Base-by-base conservation (phyloP, 139 green algal genomes). In the Chlorella sp. region DNA sequence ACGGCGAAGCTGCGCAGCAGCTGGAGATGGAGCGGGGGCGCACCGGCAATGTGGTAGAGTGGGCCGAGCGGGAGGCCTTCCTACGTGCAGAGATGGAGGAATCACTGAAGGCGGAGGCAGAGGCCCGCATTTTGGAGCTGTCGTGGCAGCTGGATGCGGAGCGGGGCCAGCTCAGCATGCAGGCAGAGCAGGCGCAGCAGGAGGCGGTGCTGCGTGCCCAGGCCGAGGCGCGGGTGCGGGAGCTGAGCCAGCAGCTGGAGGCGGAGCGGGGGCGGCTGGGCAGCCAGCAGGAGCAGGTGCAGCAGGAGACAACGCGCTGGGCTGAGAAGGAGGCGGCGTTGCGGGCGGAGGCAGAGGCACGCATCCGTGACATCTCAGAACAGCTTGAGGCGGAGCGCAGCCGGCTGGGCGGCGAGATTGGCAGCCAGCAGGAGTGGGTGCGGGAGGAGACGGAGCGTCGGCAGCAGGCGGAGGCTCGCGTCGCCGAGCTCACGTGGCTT, bases 371-470 rank as follows among this genome's bases (percentile, higher is more conserved):
- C 28, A 32, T 80, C 11, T 11, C 1, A 1, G 15, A 24, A n/a
- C n/a, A 80, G n/a, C 73, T 80, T 32, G 73, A 80, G 73, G 73
- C 73, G n/a, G 73, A 80, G 73, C 73, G 73, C 28, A 39, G 28
- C 22, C 73, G 73, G n/a, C 9, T 22, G n/a, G 73, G n/a, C 0
- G 60, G 15, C 60, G 14, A 14, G 60, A 18, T 26, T 14, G 60
- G 14, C 15, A 68, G 60, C 60, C 60, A 26, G 60, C 60, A 68
- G 64, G 64, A 71, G 64, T 28, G 64, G 21, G 11, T 28, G 64
- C 21, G 11, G 11, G 2, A 71, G 7, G 64, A 71, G 64, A 14
- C 64, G 22, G 64, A 9, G 11, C 64, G 18, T 14, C 60, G 60
- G 15, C 15, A 14, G 60, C 60, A 18, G 15, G 60, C 60, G 15